Base-by-base conservation (phyloP, 306 rosid genomes). In the Cucurbita ficifolia region DNA sequence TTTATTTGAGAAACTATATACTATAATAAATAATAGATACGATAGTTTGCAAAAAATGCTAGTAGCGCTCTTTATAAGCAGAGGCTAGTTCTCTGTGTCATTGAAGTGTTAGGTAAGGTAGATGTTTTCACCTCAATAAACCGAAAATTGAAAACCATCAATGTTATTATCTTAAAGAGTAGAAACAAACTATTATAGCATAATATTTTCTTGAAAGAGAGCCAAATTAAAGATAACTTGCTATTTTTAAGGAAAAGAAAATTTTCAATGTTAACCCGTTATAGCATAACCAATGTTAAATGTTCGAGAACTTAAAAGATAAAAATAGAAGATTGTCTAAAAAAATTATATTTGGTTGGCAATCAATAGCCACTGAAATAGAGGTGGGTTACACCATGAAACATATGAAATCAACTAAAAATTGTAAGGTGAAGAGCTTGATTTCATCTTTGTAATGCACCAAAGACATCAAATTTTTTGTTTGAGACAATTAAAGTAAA, bases 41-140 rank as follows among this genome's bases (percentile, higher is more conserved):
- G n/a, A n/a, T n/a, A n/a, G n/a, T n/a, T n/a, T n/a, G n/a, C n/a
- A n/a, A n/a, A n/a, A n/a, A n/a, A n/a, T n/a, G n/a, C n/a, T n/a
- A n/a, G n/a, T n/a, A n/a, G n/a, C n/a, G n/a, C n/a, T n/a, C n/a
- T n/a, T n/a, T n/a, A 78, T 56, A 67, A 94, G 85, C 59, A 76
- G 84, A 76, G 74, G 77, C 81, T 76, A 94, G 95, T 70, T 85
- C 95, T 83, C 54, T 94, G 56, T 85, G 72, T 36, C 76, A 82
- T 29, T 97, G 98, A 70, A 93, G 94, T 73, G 75, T 78, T 53
- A n/a, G 98, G 98, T 83, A 93, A 73, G 50, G 63, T 76, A 77
- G 89, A 76, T 75, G 76, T 76, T 79, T 81, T 88, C 75, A 89
- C 97, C 97, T 93, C 74, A 81, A 81, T 24, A 14, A 79, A 36